Evolutionary conservation across 306 rosid genomes (phyloP).

Genomic region (Rosa chinensis): DNA sequence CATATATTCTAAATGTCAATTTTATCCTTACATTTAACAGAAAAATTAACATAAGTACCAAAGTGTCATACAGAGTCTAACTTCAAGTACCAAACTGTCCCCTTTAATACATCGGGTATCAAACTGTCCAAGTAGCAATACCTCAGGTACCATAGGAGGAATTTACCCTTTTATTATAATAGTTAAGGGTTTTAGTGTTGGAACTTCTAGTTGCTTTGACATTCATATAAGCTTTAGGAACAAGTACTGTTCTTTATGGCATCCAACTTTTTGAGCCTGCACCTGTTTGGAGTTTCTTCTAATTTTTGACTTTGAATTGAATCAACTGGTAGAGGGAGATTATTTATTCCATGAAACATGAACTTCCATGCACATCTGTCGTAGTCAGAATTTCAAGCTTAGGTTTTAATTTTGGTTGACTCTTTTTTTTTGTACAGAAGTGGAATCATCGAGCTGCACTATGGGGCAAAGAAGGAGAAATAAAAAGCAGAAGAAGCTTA

Average conservation of each 20-base stretch:
- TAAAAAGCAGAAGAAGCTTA: conserved; percentile 20
- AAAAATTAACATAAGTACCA: no score
- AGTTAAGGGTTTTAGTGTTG: not conserved
- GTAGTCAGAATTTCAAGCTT: not conserved
- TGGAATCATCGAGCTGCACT: conserved; percentile 26
- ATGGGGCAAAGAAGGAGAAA: conserved; percentile 37
- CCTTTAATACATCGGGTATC: no score
- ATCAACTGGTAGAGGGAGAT: not conserved
- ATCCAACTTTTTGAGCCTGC: not conserved
- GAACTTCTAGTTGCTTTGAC: not conserved
- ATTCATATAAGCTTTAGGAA: not conserved
- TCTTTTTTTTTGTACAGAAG: conserved; percentile 3
- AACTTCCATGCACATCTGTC: not conserved
- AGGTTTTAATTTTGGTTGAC: not conserved
- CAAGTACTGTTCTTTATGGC: not conserved
- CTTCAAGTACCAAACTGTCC: no score
- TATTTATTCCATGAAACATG: not conserved
- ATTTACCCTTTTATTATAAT: not conserved
- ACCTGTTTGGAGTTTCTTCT: no score
- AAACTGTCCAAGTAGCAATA: no score
- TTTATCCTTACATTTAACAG: no score
- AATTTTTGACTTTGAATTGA: not conserved
- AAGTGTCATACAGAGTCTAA: no score
- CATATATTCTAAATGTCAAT: no score
- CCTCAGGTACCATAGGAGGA: no score